Percentiles rank a stretch among this genome's conserved stretches.
These are phyloP conservation scores for Dioszegia hungarica DNA, from an alignment of 768 basidiomycete species.

Conservation along the genomic window DNA sequence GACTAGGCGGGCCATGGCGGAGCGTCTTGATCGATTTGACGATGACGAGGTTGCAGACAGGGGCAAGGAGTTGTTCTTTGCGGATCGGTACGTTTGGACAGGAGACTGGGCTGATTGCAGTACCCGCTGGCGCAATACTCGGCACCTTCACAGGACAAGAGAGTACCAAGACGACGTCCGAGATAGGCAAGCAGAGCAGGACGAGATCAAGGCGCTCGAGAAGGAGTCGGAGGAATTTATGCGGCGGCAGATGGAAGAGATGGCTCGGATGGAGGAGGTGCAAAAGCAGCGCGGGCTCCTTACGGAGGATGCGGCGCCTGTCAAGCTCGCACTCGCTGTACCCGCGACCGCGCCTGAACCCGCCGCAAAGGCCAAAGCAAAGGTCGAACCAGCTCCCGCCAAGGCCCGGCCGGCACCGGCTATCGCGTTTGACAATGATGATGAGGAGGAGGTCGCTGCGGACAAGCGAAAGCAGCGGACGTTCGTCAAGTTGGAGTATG, in stretches of 20 bases:
- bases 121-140: conserved; percentile 76
- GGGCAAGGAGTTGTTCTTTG: conserved; percentile 86
- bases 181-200: conserved; percentile 73
- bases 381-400: conserved; percentile 3
- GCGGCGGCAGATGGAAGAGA: conserved; percentile 89
- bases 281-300: conserved; percentile 86
- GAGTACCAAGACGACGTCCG: conserved; percentile 77
- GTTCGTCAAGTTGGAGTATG: conserved; percentile 73
- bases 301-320: conserved; percentile 84
- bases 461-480: conserved; percentile 73
- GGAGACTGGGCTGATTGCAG: conserved; percentile 49
- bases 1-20: conserved; percentile 14
- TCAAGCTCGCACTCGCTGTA: conserved; percentile 66
- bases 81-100: conserved; percentile 68
- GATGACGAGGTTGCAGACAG: conserved; percentile 91
- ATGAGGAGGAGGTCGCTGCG: conserved; percentile 62
- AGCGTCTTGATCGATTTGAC: conserved; percentile 69
- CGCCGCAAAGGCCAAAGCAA: conserved; percentile 53
- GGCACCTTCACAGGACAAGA: conserved; percentile 63
- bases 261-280: conserved; percentile 84
- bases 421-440: conserved; percentile 70
- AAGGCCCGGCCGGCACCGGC: conserved; percentile 19
- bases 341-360: conserved; percentile 52
- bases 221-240: conserved; percentile 91
- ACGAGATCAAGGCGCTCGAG: conserved; percentile 78